Conservation (phyloP, 345 rosid genomes). For the Cardamine resedifolia region DNA sequence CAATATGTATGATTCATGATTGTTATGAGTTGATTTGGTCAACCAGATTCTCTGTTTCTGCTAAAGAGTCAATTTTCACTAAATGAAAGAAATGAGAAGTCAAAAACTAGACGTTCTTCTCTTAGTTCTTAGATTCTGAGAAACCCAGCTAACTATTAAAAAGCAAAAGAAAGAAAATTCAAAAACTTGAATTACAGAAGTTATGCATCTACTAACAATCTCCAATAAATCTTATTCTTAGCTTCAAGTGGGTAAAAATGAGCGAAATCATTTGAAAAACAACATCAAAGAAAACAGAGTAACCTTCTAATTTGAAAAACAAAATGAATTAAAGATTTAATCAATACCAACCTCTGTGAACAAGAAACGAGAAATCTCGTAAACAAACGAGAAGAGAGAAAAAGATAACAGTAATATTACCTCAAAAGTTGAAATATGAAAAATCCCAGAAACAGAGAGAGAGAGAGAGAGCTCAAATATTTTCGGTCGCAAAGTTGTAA, state of each 20-base stretch:
- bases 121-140: not conserved
- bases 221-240: not conserved
- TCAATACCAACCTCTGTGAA: not conserved
- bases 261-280: not conserved
- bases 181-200: not conserved
- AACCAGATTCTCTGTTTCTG: constrained; percentile 1
- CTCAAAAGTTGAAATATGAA: constrained; percentile 9
- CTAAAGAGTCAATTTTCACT: not conserved
- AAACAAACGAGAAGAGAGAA: not conserved
- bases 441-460: not conserved
- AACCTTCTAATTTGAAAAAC: not conserved
- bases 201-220: not conserved
- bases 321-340: not conserved
- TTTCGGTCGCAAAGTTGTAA: not conserved
- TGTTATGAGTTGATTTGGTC: not conserved
- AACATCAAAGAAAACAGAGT: constrained; percentile 8
- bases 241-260: not conserved
- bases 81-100: not conserved
- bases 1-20: not conserved
- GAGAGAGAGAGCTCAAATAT: not conserved
- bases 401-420: not conserved
- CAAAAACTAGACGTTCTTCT: not conserved
- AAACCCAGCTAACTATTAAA: not conserved
- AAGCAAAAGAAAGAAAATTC: not conserved
- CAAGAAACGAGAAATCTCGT: not conserved